These are phyloP conservation scores for Spatholobus suberectus DNA, from an alignment of 306 rosid species.

Conservation along the genomic window DNA sequence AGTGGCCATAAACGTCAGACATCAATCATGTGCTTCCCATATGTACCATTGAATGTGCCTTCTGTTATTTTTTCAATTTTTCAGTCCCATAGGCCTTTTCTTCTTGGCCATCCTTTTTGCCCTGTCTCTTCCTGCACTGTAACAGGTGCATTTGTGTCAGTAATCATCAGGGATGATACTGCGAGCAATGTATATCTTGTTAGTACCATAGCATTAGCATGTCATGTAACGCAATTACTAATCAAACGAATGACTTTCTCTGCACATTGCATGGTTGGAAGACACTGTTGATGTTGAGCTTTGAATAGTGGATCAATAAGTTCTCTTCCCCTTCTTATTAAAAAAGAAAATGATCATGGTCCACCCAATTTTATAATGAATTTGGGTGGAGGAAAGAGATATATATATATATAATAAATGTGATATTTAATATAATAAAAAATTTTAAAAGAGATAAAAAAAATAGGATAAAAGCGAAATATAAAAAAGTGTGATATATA, in stretches of 20 bases:
- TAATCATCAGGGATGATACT: background rate
- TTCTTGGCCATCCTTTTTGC: background rate
- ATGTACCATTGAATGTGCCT: slow-evolving; percentile 10
- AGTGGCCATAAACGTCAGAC: slow-evolving; percentile 37
- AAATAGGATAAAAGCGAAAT: too few species aligned
- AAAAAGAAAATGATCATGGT: too few species aligned
- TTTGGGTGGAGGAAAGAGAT: too few species aligned
- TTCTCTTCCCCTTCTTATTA: background rate
- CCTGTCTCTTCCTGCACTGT: slow-evolving; percentile 9
- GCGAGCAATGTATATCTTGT: background rate
- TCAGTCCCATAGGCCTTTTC: too few species aligned
- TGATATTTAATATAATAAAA: too few species aligned
- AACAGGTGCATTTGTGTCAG: background rate
- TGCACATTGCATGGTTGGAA: background rate
- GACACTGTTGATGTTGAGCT: background rate
- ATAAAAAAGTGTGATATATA: too few species aligned
- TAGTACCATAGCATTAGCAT: background rate
- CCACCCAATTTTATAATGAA: too few species aligned
- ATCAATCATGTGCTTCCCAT: slow-evolving; percentile 39
- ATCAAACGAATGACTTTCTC: slow-evolving; percentile 5
- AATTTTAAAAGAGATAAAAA: too few species aligned
- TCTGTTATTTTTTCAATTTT: background rate
- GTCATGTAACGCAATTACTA: background rate
- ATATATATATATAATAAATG: too few species aligned
- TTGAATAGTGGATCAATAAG: background rate